Conservation (phyloP, 495 filamentous ascomycete species). For the Penicillium turbatum region DNA sequence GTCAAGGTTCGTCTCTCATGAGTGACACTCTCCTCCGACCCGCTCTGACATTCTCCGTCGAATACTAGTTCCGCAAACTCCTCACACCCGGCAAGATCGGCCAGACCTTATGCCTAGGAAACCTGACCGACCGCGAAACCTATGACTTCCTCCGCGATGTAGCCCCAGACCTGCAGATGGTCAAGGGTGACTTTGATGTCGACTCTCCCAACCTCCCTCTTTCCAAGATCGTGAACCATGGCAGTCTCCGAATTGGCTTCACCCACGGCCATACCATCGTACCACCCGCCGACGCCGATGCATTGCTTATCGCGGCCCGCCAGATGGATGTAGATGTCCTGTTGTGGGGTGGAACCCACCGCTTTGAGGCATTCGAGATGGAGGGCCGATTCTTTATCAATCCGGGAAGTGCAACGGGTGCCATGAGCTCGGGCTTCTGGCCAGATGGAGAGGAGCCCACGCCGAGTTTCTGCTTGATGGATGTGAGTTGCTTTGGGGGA, state of each 20-base stretch:
- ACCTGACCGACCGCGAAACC: slow-evolving; percentile 89
- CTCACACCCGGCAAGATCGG: slow-evolving; percentile 96
- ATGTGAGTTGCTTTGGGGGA: slow-evolving; percentile 58
- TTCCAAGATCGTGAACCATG: slow-evolving; percentile 92
- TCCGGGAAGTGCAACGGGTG: slow-evolving; percentile 90
- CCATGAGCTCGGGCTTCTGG: slow-evolving; percentile 69
- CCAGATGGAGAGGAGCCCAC: slow-evolving; percentile 73
- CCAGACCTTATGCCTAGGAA: slow-evolving; percentile 95
- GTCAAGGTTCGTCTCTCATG: slow-evolving; percentile 62
- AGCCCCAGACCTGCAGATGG: slow-evolving; percentile 91
- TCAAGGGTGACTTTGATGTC: slow-evolving; percentile 89
- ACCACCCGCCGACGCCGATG: slow-evolving; percentile 83
- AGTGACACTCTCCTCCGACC: background rate
- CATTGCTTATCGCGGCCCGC: slow-evolving; percentile 85
- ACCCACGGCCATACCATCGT: slow-evolving; percentile 96
- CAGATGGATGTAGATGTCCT: slow-evolving; percentile 96
- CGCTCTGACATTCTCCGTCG: background rate
- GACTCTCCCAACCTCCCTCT: slow-evolving; percentile 87
- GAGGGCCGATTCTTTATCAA: slow-evolving; percentile 99
- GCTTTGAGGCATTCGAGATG: slow-evolving; percentile 97
- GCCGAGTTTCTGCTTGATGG: slow-evolving; percentile 98
- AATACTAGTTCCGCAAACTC: slow-evolving; percentile 90
- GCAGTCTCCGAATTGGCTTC: slow-evolving; percentile 89
- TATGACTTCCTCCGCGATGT: slow-evolving; percentile 92
- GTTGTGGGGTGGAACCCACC: slow-evolving; percentile 95